A percentile compares a stretch with the other conserved stretches of the same genome.
Conservation (phyloP, 1,139 yeast genomes). For the Meyerozyma smithsonii region DNA sequence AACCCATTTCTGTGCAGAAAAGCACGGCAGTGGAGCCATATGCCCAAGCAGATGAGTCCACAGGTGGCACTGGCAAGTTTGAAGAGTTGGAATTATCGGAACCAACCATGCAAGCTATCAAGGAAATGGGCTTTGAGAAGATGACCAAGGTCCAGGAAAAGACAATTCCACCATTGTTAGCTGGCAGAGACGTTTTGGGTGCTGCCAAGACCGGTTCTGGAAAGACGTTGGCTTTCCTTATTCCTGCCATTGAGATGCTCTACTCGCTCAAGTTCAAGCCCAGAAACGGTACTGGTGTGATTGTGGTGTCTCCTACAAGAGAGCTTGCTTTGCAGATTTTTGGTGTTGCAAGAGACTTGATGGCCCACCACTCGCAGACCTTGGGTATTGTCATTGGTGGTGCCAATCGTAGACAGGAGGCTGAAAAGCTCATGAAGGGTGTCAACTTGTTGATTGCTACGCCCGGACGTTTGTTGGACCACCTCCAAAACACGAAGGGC, state of each 20-base stretch:
- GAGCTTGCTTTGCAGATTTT: constrained; percentile 94
- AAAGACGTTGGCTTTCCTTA: constrained; percentile 88
- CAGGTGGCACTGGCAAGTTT: constrained; percentile 34
- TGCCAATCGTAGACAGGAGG: constrained; percentile 95
- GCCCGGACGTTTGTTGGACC: constrained; percentile 95
- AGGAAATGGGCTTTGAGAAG: constrained; percentile 78
- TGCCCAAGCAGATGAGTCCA: constrained; percentile 29
- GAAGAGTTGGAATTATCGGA: constrained; percentile 60
- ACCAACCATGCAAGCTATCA: constrained; percentile 75
- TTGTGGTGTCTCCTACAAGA: constrained; percentile 83
- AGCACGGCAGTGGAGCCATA: constrained; percentile 24
- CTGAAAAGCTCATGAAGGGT: constrained; percentile 89
- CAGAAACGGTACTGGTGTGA: constrained; percentile 86
- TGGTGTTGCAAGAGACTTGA: constrained; percentile 91
- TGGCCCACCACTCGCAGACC: constrained; percentile 90
- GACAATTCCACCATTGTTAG: constrained; percentile 90
- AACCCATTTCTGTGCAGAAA: constrained; percentile 16
- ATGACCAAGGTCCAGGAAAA: constrained; percentile 94
- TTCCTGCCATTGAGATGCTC: constrained; percentile 91
- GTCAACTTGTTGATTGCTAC: constrained; percentile 93
- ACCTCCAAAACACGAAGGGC: constrained; percentile 90
- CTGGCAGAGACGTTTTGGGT: constrained; percentile 93
- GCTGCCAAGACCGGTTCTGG: constrained; percentile 99
- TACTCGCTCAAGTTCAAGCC: constrained; percentile 89
- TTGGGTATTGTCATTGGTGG: constrained; percentile 98